Evolutionary conservation across 2,329 filamentous ascomycete genomes (phyloP).

Genomic region (Xylaria sp.): DNA sequence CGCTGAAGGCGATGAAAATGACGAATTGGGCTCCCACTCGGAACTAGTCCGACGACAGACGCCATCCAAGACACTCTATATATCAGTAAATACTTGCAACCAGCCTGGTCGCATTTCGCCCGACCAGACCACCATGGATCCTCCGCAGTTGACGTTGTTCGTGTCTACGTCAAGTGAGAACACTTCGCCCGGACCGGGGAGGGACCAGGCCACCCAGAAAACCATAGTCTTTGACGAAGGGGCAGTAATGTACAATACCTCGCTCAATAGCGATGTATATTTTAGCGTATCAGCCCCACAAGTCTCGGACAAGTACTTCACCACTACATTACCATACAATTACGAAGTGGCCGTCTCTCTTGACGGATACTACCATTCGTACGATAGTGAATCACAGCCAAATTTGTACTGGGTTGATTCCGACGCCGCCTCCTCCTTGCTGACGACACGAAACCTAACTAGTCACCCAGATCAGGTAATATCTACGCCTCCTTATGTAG

Average conservation of each 20-base stretch:
- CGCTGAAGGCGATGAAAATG: constrained; percentile 35
- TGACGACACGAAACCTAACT: constrained; percentile 81
- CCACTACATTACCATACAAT: constrained; percentile 70
- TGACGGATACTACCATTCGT: constrained; percentile 79
- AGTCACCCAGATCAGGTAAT: constrained; percentile 63
- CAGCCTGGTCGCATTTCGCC: constrained; percentile 71
- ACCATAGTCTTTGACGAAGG: constrained; percentile 70
- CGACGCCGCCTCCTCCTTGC: constrained; percentile 79
- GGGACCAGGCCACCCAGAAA: constrained; percentile 57
- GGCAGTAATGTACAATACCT: constrained; percentile 72
- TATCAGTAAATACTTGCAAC: constrained; percentile 87
- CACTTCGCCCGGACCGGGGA: constrained; percentile 71
- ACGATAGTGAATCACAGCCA: constrained; percentile 60
- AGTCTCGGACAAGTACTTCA: constrained; percentile 65
- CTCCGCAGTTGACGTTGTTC: constrained; percentile 82
- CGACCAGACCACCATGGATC: constrained; percentile 55
- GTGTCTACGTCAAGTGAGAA: constrained; percentile 75
- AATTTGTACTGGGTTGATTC: constrained; percentile 85
- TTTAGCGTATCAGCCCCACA: constrained; percentile 79
- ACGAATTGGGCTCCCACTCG: constrained; percentile 32
- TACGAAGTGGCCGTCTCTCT: constrained; percentile 85
- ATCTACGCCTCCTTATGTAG: constrained; percentile 71
- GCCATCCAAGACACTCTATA: constrained; percentile 68
- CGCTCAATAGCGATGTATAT: constrained; percentile 74
- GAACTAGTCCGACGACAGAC: constrained; percentile 44